Conservation (phyloP, 106 monocot species). For the Dendrobium chrysotoxum region DNA sequence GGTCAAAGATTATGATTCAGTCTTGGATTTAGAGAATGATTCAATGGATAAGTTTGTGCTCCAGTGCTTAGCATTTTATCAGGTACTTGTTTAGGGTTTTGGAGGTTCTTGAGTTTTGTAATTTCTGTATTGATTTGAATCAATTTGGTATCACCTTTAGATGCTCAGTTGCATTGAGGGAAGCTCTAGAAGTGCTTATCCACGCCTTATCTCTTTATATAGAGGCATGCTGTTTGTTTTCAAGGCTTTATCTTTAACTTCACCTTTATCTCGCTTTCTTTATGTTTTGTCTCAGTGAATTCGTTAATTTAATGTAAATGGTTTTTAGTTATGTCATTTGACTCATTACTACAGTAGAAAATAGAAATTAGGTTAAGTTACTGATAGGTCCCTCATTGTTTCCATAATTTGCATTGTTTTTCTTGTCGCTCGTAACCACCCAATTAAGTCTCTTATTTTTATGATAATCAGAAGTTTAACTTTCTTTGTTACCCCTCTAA, state of each 20-base stretch:
- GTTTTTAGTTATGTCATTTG: neutral
- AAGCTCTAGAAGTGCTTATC: neutral
- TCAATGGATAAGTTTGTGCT: conserved; percentile 93
- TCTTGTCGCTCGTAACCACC: neutral
- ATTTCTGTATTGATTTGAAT: neutral
- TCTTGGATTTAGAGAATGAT: conserved; percentile 82
- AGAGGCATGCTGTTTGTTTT: neutral
- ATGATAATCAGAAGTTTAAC: neutral
- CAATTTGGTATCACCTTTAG: neutral
- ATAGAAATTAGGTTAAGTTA: neutral
- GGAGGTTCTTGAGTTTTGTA: neutral
- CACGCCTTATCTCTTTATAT: neutral
- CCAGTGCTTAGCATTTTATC: conserved; percentile 95
- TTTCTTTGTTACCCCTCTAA: neutral
- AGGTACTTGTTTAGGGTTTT: conserved; percentile 33
- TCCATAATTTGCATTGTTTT: neutral
- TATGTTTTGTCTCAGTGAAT: neutral
- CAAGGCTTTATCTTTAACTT: neutral
- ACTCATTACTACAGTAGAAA: neutral
- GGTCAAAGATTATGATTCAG: conserved; percentile 90
- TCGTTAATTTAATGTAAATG: neutral
- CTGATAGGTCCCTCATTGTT: neutral
- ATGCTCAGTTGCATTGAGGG: neutral
- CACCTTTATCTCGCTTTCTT: neutral
- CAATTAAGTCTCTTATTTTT: neutral